Base-by-base conservation (phyloP, 2,329 filamentous ascomycete genomes). In the Xylaria sp. region DNA sequence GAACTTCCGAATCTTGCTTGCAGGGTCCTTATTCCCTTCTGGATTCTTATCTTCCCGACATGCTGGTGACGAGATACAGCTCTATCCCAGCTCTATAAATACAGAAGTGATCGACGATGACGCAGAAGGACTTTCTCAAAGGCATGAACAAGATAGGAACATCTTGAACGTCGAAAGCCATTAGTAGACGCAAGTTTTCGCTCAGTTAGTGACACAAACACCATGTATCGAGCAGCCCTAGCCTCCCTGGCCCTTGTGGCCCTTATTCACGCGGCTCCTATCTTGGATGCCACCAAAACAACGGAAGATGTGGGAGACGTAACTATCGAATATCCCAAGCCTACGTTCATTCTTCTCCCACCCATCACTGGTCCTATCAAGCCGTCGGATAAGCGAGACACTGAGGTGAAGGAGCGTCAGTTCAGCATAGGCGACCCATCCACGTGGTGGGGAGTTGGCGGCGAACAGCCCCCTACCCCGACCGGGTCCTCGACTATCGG, bases 161-260 rank as follows among this genome's bases (percentile, higher is more conserved):
- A 63, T 23, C 18, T 28, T 20, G n/a, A 46, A n/a, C 55, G 18
- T 39, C 31, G 28, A 67, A n/a, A 62, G 31, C 13, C 13, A 59
- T 59, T 31, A 31, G 31, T 62, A 18, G 33, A 36, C 43, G 13
- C 51, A 60, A 41, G 28, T 43, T n/a, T 41, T 65, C 41, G 43
- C 43, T 18, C 25, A 41, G 33, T 13, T 25, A 58, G 46, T 23
- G n/a, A 64, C 20, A 52, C 62, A 56, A 18, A 60, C 56, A 69
- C 56, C 71, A 79, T 78, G 76, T 66, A 74, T 43, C 66, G 73
- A 68, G 70, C 68, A 65, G 67, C 70, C 65, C 48, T 77, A 41
- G 59, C 67, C 60, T 72, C 74, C 62, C 67, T 78, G 18, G 76
- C 75, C 75, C 74, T 78, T 58, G 76, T 66, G 76, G 76, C 75